These are phyloP conservation scores for Comarum palustre DNA, from an alignment of 306 rosid genomes.

Conservation along the genomic window DNA sequence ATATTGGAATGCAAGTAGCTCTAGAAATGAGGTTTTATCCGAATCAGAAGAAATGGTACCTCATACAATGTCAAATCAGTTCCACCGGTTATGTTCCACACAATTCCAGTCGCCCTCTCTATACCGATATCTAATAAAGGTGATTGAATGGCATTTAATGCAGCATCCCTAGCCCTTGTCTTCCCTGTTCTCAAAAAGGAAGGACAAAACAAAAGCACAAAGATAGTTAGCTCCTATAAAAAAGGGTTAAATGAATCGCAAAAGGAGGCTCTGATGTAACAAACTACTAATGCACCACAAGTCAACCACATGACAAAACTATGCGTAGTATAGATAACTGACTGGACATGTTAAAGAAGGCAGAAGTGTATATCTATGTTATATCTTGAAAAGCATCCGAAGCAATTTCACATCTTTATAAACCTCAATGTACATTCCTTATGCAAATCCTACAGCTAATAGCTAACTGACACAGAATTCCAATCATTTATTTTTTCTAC, in stretches of 20 bases:
- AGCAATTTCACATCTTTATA: neutral
- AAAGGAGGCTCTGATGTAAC: neutral
- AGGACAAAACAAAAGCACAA: conserved; percentile 24
- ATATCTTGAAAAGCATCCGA: neutral
- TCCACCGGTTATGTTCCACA: conserved; percentile 99
- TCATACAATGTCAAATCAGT: conserved; percentile 88
- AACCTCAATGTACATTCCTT: neutral
- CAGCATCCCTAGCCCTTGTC: conserved; percentile 98
- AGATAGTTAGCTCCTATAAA: conserved; percentile 1
- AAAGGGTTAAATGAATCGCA: neutral
- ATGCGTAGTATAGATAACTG: neutral
- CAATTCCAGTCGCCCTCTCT: conserved; percentile 99
- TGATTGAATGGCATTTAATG: conserved; percentile 96
- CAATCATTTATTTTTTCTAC: neutral
- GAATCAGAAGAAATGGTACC: conserved; percentile 37
- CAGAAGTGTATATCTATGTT: neutral
- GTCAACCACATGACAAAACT: neutral
- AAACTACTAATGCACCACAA: neutral
- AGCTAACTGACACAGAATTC: neutral
- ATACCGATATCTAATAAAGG: conserved; percentile 95
- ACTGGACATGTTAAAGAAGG: neutral
- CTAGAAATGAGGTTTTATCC: neutral
- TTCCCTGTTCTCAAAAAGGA: conserved; percentile 60
- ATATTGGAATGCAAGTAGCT: neutral
- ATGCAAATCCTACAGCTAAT: neutral